phyloP scores from a whole-genome alignment of 768 basidiomycete genomes.

The Pleurotus tuber-regium region DNA sequence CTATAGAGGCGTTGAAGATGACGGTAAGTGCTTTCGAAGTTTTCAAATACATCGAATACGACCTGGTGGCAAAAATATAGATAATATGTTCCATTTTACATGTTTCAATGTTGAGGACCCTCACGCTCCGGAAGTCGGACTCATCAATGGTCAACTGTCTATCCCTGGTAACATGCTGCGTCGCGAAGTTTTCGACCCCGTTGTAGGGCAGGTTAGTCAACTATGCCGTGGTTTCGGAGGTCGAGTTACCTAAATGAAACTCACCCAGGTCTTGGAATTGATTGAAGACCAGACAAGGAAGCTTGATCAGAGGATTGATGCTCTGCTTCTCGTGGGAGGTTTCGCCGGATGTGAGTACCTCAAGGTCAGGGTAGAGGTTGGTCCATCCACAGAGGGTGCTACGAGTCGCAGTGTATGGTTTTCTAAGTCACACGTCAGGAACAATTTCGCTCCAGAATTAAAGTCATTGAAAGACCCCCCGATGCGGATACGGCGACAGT shows the following conservation, averaged over 20 bases:
- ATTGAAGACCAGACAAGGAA: conserved; percentile 73
- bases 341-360: conserved; percentile 87
- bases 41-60: neutral
- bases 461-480: conserved; percentile 76
- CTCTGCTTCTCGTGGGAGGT: conserved; percentile 85
- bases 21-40: conserved; percentile 47
- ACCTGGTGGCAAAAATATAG: conserved; percentile 33
- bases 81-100: conserved; percentile 83
- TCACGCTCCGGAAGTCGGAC: conserved; percentile 74
- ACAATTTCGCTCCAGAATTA: conserved; percentile 62
- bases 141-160: conserved; percentile 79
- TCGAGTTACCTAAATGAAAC: conserved; percentile 1
- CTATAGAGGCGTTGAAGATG: conserved; percentile 71
- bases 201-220: conserved; percentile 65
- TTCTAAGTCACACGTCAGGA: conserved; percentile 40
- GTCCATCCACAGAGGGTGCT: conserved; percentile 19
- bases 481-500: conserved; percentile 89
- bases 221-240: conserved; percentile 11
- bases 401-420: neutral
- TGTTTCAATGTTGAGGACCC: conserved; percentile 88
- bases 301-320: conserved; percentile 73
- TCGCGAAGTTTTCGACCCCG: conserved; percentile 87
- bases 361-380: conserved; percentile 72
- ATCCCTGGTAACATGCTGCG: conserved; percentile 81
- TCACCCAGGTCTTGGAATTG: conserved; percentile 64